Evolutionary conservation across 768 basidiomycete species (phyloP).

Genomic region (Phlebiopsis flavidoalba): DNA sequence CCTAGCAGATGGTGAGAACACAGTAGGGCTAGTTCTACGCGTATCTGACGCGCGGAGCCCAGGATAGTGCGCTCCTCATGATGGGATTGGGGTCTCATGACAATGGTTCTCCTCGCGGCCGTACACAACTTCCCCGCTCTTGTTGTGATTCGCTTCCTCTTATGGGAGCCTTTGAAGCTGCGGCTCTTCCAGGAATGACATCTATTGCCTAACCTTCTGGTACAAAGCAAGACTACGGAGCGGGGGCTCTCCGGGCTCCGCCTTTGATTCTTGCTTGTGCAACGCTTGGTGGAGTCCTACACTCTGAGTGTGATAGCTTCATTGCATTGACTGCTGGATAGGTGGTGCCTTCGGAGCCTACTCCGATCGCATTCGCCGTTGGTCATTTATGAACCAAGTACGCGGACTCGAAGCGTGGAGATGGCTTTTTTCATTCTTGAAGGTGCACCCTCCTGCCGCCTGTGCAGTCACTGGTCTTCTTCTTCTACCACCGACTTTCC

Average conservation of each 20-base stretch:
- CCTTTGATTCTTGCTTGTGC: conserved; percentile 28
- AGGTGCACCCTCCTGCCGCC: conserved; percentile 39
- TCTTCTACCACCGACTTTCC: conserved; percentile 46
- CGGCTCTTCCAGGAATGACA: conserved; percentile 35
- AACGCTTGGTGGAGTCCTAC: conserved; percentile 15
- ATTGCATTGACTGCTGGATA: not conserved
- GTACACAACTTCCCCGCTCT: conserved; percentile 34
- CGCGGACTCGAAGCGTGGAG: conserved; percentile 24
- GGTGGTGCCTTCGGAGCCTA: conserved; percentile 28
- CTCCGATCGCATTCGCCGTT: conserved; percentile 28
- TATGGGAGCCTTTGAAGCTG: conserved; percentile 40
- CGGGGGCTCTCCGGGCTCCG: conserved; percentile 24
- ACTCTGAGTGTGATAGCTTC: not conserved
- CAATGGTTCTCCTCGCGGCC: conserved; percentile 30
- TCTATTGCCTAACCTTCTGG: conserved; percentile 42
- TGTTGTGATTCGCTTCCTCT: conserved; percentile 36
- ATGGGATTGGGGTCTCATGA: conserved; percentile 34
- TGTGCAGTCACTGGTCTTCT: conserved; percentile 26
- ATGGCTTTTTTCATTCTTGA: conserved; percentile 39
- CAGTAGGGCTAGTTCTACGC: too few species aligned
- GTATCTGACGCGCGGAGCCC: not conserved
- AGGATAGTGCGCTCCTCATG: conserved; percentile 34
- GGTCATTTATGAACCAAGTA: conserved; percentile 23
- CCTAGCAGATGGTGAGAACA: conserved; percentile 29
- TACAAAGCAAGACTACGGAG: conserved; percentile 32